Base-by-base conservation (phyloP, 2,329 filamentous ascomycete species). In the Colletotrichum graminicola region DNA sequence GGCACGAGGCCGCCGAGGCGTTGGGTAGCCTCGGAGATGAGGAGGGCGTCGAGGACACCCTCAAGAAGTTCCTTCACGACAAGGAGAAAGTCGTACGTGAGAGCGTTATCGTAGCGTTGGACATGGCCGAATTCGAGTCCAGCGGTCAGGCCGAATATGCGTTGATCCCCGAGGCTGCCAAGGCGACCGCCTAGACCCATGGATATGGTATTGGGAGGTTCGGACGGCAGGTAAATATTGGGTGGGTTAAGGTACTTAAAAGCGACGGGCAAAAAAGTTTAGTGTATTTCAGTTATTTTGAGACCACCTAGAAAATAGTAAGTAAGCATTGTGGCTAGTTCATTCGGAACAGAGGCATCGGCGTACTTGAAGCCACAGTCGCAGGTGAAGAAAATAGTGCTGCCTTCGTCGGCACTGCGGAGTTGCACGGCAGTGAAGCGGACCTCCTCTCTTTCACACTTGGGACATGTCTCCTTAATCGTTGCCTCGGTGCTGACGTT, bases 111-210 rank as follows among this genome's bases (percentile, higher is more conserved):
- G 96, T 99, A 67, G 96, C 96, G 55, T 86, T 99, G 75, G 96
- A 99, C 81, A 99, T 99, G 94, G 96, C 95, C 14, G 95, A 98
- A 79, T 98, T 94, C 78, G 96, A 99, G 86, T 94, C 93, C 85
- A 93, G 91, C 76, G 93, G 93, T 52, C 90, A 97, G 82, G 85
- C 90, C 41, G 95, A 99, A 80, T 99, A 99, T 85, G 96, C 96
- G 57, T 88, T 97, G 78, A 92, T 98, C 75, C 95, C 95, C 3
- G 89, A 93, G 76, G 82, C 82, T 61, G 79, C 81, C 73, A 82
- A 82, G 74, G 82, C 81, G 75, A 76, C 80, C 68, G 83, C 82
- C 72, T 84, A 77, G 79, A 71, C 67, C 72, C 75, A 66, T 65
- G 66, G 64, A 61, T 32, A 41, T 55, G 23, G 51, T 49, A 60